Base-by-base conservation (phyloP, 352 stramenopile genomes). In the Pythium dissotocum region DNA sequence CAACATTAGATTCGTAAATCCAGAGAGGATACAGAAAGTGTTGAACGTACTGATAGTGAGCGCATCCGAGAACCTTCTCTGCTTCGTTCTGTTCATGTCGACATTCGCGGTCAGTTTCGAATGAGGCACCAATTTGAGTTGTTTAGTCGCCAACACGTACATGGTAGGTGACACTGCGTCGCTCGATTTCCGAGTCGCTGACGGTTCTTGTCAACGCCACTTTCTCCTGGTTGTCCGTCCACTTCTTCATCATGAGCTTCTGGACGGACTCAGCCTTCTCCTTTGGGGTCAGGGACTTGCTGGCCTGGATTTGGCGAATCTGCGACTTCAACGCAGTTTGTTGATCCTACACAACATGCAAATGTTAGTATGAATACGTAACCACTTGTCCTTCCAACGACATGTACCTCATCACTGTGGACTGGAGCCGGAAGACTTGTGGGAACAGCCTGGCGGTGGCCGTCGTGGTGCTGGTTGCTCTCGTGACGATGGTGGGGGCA, bases 161-260 rank as follows among this genome's bases (percentile, higher is more conserved):
- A 64, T 90, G 75, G 36, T 86, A 90, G 0, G 83, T 90, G 32
- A 53, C 59, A 18, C 51, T 71, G 56, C 68, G 73, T 5, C 82
- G 80, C 21, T 89, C 82, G 18, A 71, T 74, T 59, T 91, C 80
- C 5, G 38, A 70, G 61, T 91, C 78, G 57, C 65, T 82, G 56
- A 83, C 72, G 12, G 60, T 67, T 65, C 81, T 77, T 4, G 74
- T 67, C 28, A 73, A 61, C 42, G 69, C 69, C 2, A 79, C 73
- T 56, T 87, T 87, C 35, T 83, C 78, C 57, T 86, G 85, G 26
- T 84, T 81, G 52, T 91, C 84, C 16, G 85, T 93, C 84, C 85
- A 95, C 33, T 85, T 69, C 71, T 94, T 87, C 85, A 93, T 95
- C 87, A 95, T 95, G 35, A 95, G 78, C 35, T 89, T 88, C 61